Evolutionary conservation across 108 stramenopile genomes (phyloP).

Genomic region (Cyclotella atomus): DNA sequence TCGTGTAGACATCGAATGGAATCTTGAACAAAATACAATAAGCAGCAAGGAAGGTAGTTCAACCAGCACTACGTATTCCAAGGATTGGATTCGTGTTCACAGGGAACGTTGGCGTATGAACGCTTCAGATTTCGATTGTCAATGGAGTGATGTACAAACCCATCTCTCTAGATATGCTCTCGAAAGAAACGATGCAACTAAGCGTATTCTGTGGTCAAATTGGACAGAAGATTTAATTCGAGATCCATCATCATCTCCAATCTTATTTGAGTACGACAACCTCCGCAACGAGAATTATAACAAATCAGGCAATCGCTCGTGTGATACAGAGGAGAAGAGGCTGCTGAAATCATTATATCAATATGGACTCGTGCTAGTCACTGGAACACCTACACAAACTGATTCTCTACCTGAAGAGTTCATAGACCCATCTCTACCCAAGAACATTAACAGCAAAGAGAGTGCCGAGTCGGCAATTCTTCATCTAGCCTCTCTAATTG

Average conservation of each 20-base stretch:
- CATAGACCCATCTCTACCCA: slow-evolving; percentile 13
- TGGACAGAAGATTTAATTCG: slow-evolving; percentile 63
- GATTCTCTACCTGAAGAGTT: slow-evolving; percentile 44
- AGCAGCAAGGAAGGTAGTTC: too few species aligned
- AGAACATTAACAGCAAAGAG: slow-evolving; percentile 9
- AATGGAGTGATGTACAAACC: slow-evolving; percentile 3
- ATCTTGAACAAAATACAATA: too few species aligned
- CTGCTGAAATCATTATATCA: slow-evolving; percentile 65
- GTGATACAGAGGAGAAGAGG: slow-evolving; percentile 26
- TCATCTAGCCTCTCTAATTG: slow-evolving; percentile 38
- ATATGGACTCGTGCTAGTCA: slow-evolving; percentile 76
- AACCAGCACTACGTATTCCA: slow-evolving; percentile 29
- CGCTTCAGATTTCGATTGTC: slow-evolving; percentile 31
- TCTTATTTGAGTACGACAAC: slow-evolving; percentile 56
- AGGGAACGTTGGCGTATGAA: slow-evolving; percentile 31
- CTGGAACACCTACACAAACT: slow-evolving; percentile 62
- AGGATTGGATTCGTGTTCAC: slow-evolving; percentile 51
- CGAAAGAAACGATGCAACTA: slow-evolving; percentile 6
- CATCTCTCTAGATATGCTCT: slow-evolving; percentile 1
- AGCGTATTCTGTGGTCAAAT: slow-evolving; percentile 64
- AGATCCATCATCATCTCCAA: slow-evolving; percentile 50
- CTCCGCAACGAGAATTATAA: slow-evolving; percentile 21
- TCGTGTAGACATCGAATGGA: slow-evolving; percentile 13
- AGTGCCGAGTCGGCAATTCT: slow-evolving; percentile 44
- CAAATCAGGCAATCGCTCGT: slow-evolving; percentile 13